Evolutionary conservation across 495 filamentous ascomycete species (phyloP), one percentile per base, ranked within the genome.

Genomic region (Gamarada debralockiae): DNA sequence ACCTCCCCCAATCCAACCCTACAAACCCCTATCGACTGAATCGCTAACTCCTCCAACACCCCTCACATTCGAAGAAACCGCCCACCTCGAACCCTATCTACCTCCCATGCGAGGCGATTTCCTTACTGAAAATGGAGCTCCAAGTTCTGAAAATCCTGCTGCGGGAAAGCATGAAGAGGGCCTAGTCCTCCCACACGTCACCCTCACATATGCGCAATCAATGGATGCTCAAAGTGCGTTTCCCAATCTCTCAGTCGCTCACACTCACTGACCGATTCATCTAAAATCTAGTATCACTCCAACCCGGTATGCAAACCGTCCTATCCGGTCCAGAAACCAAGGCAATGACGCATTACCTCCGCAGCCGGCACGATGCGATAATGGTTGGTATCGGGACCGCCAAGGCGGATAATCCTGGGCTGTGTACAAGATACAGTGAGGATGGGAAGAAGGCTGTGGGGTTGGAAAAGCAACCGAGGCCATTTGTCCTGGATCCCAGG

Each of bases 301-400:
- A 80, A 0, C 87, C 88, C 66, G 89, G 90, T 14, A 74, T 79
- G 53, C 87, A 84, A 56, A 96, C 91, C 1, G 69, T 77, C 0
- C 79, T 96, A 4, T 96, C 92, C 6, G 90, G 91, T 22, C 80
- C 83, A 1, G 74, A 83, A 57, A 84, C 89, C 13, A 96, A 96
- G 65, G 76, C 86, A 46, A 90, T 97, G 85, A 96, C 92, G 0
- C 92, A 97, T 65, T 90, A 85, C 65, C 77, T 97, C 15, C 86
- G 92, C 50, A 81, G 82, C 5, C 77, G 76, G 12, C 91, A 97
- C 67, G 82, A 89, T 55, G 90, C 88, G 13, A 95, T 97, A 49
- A 72, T 92, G 10, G 73, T 97, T 20, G 92, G 92, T 9, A 85
- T 87, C 7, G 85, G 86, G 3, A 97, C 92, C 13, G 89, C 89